These are phyloP conservation scores for Papiliotrema laurentii DNA, from an alignment of 1,284 basidiomycete genomes.

Conservation along the genomic window DNA sequence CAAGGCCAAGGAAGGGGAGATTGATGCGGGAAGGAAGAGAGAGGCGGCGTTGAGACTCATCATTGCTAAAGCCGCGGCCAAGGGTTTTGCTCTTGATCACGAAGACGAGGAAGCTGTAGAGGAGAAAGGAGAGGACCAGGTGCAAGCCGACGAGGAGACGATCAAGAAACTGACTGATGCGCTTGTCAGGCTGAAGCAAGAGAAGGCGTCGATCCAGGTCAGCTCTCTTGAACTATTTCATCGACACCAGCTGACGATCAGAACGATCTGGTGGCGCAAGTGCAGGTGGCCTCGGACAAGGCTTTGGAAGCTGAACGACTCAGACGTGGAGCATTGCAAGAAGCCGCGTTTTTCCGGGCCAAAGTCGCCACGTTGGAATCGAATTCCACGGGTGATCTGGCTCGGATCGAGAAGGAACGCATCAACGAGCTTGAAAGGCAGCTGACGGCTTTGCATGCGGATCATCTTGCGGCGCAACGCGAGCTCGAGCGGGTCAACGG, in stretches of 20 bases:
- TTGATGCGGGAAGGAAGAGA: conserved; percentile 70
- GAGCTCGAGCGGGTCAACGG: conserved; percentile 71
- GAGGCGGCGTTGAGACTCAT: conserved; percentile 84
- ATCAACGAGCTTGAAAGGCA: conserved; percentile 74
- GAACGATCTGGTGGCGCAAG: conserved; percentile 35
- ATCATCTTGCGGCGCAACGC: conserved; percentile 55
- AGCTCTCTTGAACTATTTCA: conserved; percentile 25
- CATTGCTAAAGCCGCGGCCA: conserved; percentile 67
- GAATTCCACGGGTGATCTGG: conserved; percentile 61
- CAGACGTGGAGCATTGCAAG: conserved; percentile 77
- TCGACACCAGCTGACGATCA: conserved; percentile 56
- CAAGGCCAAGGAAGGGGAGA: conserved; percentile 72
- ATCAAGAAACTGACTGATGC: conserved; percentile 62
- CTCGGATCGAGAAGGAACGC: conserved; percentile 75
- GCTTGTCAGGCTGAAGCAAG: conserved; percentile 79
- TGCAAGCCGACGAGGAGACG: conserved; percentile 18
- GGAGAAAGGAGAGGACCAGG: conserved; percentile 48
- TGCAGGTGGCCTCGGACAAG: conserved; percentile 66
- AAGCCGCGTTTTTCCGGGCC: conserved; percentile 93
- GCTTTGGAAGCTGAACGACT: conserved; percentile 75
- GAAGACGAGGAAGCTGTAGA: conserved; percentile 30
- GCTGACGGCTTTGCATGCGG: conserved; percentile 61
- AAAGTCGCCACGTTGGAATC: conserved; percentile 83
- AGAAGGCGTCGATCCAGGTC: conserved; percentile 83
- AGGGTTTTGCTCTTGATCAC: conserved; percentile 73